phyloP scores from a whole-genome alignment of 148 eudicot species.

The Chenopodium suecicum region DNA sequence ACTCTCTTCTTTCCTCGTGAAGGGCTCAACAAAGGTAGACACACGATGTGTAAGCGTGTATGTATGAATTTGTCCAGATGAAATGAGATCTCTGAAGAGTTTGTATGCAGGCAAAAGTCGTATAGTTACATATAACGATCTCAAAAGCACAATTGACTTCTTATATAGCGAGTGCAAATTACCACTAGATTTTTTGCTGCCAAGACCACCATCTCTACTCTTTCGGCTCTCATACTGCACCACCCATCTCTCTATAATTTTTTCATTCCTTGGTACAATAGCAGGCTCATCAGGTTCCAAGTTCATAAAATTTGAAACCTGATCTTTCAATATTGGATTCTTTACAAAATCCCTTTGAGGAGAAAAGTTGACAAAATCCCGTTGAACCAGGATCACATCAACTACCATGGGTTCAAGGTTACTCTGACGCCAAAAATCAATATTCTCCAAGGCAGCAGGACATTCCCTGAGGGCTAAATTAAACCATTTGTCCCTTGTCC shows the following conservation, averaged over 20 bases:
- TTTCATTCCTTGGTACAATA: constrained; percentile 42
- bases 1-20: constrained; percentile 69
- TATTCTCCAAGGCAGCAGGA: constrained; percentile 79
- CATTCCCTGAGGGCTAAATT: constrained; percentile 83
- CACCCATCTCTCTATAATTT: constrained; percentile 92
- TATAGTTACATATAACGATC: constrained; percentile 72
- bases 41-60: constrained; percentile 70
- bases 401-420: constrained; percentile 85
- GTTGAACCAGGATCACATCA: constrained; percentile 68
- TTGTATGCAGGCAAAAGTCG: constrained; percentile 88
- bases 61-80: constrained; percentile 57
- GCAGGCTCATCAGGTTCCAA: constrained; percentile 53
- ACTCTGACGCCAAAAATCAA: constrained; percentile 82
- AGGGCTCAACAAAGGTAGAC: constrained; percentile 76
- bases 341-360: constrained; percentile 34
- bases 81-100: constrained; percentile 68
- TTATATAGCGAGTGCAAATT: constrained; percentile 61
- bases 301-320: constrained; percentile 34
- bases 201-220: constrained; percentile 40
- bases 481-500: constrained; percentile 90
- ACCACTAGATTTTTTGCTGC: constrained; percentile 54
- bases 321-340: constrained; percentile 43
- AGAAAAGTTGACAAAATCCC: constrained; percentile 49
- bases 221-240: constrained; percentile 71
- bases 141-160: constrained; percentile 66